Evolutionary conservation across 352 stramenopile genomes (phyloP).

Genomic region (Globisporangium middletonii): DNA sequence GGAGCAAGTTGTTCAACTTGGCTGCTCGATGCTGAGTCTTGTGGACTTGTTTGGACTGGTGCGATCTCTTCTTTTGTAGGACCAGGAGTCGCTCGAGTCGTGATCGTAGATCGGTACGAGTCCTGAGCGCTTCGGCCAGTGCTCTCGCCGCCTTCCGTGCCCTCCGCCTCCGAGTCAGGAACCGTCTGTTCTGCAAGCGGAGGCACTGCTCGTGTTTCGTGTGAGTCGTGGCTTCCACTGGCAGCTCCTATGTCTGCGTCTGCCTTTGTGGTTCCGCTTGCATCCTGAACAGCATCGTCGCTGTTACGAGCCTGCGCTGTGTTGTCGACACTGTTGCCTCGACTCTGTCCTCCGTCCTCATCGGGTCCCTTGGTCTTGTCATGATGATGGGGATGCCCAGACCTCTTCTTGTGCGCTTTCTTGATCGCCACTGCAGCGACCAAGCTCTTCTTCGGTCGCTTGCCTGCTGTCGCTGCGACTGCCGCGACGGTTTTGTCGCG

Average conservation of each 20-base stretch:
- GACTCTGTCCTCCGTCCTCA: background rate
- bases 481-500: constrained; percentile 3
- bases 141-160: background rate
- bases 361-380: background rate
- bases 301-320: no score
- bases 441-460: constrained; percentile 7
- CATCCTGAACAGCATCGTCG: background rate
- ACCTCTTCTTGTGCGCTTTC: constrained; percentile 18
- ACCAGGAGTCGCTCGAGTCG: background rate
- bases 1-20: no score
- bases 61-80: background rate
- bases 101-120: background rate
- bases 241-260: background rate
- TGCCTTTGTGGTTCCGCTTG: background rate
- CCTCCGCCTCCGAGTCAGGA: background rate
- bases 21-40: background rate
- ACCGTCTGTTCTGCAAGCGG: background rate
- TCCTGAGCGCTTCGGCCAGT: background rate
- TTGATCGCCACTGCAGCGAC: constrained; percentile 3
- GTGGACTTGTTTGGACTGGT: background rate
- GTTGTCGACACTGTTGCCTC: background rate
- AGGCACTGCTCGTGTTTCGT: background rate
- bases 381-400: constrained; percentile 18
- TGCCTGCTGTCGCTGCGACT: background rate
- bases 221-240: background rate